Base-by-base conservation (phyloP, 106 monocot species). In the Dendrobium officinale region DNA sequence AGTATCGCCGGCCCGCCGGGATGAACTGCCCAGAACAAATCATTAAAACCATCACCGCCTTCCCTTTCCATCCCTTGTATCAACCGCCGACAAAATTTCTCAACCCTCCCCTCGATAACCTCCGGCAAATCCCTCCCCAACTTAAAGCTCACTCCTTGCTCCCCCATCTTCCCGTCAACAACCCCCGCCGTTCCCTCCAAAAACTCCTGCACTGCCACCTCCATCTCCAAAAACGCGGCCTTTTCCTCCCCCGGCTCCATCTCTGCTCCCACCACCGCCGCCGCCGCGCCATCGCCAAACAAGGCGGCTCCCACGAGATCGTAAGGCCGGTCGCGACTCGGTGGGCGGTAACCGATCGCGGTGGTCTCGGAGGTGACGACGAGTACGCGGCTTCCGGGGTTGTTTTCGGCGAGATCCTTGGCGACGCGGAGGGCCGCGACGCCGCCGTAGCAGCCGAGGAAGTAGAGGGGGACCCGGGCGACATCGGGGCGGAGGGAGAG, bases 1-100 rank as follows among this genome's bases (percentile, higher is more conserved):
- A 96, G 79, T 83, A 96, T 96, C 41, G 96, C 96, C 16, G 93
- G 96, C 1, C 93, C 96, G 20, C 96, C 96, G 1, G 96, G 93
- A 49, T 93, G 96, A 75, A 96, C 93, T 8, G 88, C 87, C 96
- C 93, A 96, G 77, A 96, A 96, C 84, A 93, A 79, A 33, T 90
- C 88, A 20, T 93, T 86, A 58, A 83, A 92, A 0, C 90, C 79
- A 15, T 43, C 74, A 20, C n/a, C 8, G 42, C 33, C 16, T 86
- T 85, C 31, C 41, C 56, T 61, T 56, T 48, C 66, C 26, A 55
- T 78, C 45, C 45, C 45, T 45, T 45, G 45, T 84, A 86, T 78
- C 80, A 93, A 79, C 77, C 67, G 75, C 83, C 68, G 74, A 55
- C 93, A 93, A 74, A 91, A 96, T 37, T 59, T 83, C 67, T 88